Evolutionary conservation across 768 basidiomycete species (phyloP).

Genomic region (Sporobolomyces roseus): DNA sequence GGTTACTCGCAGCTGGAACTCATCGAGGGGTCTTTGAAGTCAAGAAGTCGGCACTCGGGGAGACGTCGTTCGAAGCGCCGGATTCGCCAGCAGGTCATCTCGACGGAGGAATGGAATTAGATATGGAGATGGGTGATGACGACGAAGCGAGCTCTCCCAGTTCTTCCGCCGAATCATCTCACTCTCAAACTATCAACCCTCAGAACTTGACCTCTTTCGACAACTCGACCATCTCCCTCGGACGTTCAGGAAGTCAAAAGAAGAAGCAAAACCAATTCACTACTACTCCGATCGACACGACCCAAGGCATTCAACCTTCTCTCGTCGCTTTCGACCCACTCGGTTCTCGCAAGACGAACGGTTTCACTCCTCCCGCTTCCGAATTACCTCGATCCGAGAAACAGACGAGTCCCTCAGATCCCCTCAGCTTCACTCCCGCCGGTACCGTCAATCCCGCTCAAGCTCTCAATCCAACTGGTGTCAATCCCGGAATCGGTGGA

Average conservation of each 20-base stretch:
- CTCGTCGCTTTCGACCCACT: slow-evolving; percentile 28
- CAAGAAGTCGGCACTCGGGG: slow-evolving; percentile 34
- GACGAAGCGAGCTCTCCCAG: slow-evolving; percentile 14
- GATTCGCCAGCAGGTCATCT: slow-evolving; percentile 46
- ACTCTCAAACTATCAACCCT: not conserved
- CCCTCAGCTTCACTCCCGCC: slow-evolving; percentile 21
- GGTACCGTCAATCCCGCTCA: slow-evolving; percentile 31
- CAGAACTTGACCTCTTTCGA: slow-evolving; percentile 2
- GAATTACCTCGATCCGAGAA: not conserved
- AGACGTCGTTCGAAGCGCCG: slow-evolving; percentile 54
- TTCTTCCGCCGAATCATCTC: slow-evolving; percentile 21
- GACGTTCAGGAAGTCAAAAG: slow-evolving; percentile 18
- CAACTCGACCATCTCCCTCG: slow-evolving; percentile 18
- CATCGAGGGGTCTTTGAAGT: slow-evolving; percentile 20
- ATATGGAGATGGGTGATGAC: slow-evolving; percentile 43
- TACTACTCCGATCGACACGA: slow-evolving; percentile 12
- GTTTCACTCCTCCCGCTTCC: slow-evolving; percentile 15
- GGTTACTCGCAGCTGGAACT: slow-evolving; percentile 7
- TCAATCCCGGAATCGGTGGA: slow-evolving; percentile 53
- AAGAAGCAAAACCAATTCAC: slow-evolving; percentile 24
- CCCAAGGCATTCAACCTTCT: slow-evolving; percentile 14
- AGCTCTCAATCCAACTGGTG: slow-evolving; percentile 40
- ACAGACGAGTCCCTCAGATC: slow-evolving; percentile 17
- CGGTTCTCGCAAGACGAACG: slow-evolving; percentile 1
- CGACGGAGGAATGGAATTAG: slow-evolving; percentile 42